A percentile compares a stretch with the other conserved stretches of the same genome.
These are phyloP conservation scores for Penicillium psychrosexuale DNA, from an alignment of 2,329 filamentous ascomycete genomes.

Conservation along the genomic window DNA sequence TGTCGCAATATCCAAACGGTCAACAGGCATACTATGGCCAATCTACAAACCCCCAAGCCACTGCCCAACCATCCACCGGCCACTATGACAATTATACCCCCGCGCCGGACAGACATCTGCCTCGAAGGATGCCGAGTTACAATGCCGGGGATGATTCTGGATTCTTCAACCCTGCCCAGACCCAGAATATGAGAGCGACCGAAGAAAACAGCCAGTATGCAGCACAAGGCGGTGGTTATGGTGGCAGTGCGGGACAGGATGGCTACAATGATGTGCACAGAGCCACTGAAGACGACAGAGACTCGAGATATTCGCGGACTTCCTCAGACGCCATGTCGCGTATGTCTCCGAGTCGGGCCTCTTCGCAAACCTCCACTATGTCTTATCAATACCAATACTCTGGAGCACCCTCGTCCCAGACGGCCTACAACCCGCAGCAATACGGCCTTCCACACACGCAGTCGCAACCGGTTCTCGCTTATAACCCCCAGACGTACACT, in stretches of 20 bases:
- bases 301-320: slow-evolving; percentile 37
- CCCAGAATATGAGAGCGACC: slow-evolving; percentile 31
- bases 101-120: slow-evolving; percentile 41
- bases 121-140: slow-evolving; percentile 65
- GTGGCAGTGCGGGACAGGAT: slow-evolving; percentile 32
- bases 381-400: slow-evolving; percentile 50
- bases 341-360: slow-evolving; percentile 38
- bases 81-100: slow-evolving; percentile 43
- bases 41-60: slow-evolving; percentile 28
- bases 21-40: slow-evolving; percentile 48
- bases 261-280: slow-evolving; percentile 24
- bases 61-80: slow-evolving; percentile 28
- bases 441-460: slow-evolving; percentile 51
- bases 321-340: slow-evolving; percentile 34
- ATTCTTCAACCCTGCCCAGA: slow-evolving; percentile 43
- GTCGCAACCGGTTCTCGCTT: slow-evolving; percentile 52
- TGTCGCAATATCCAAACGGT: slow-evolving; percentile 57
- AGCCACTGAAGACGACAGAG: slow-evolving; percentile 31
- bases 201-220: slow-evolving; percentile 36
- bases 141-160: slow-evolving; percentile 70
- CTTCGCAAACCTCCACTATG: slow-evolving; percentile 42
- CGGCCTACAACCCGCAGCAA: slow-evolving; percentile 61
- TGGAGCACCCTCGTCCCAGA: slow-evolving; percentile 43
- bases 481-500: slow-evolving; percentile 67
- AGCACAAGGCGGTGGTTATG: slow-evolving; percentile 35